Percentiles rank a stretch among this genome's conserved stretches.
These are phyloP conservation scores for Lepidium africanum DNA, from an alignment of 345 rosid species.

Conservation along the genomic window DNA sequence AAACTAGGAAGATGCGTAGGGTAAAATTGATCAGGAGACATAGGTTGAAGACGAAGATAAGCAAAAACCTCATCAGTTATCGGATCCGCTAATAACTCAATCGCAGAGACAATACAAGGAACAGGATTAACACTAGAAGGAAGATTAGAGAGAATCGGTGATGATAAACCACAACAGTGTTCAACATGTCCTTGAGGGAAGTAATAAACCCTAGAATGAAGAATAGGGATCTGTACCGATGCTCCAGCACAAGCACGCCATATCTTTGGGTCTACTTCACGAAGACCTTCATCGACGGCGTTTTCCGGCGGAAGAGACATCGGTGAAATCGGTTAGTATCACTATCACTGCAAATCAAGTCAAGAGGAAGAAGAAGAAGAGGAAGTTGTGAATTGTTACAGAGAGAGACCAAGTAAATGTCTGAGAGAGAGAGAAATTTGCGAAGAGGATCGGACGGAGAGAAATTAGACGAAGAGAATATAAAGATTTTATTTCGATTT, in stretches of 20 bases:
- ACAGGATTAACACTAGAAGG: slow-evolving; percentile 28
- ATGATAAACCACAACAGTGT: slow-evolving; percentile 35
- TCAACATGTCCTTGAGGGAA: slow-evolving; percentile 86
- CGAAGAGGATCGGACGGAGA: not conserved
- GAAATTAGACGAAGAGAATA: not conserved
- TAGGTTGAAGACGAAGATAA: slow-evolving; percentile 36
- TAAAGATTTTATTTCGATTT: not conserved
- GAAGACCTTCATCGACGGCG: slow-evolving; percentile 15
- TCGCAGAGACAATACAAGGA: slow-evolving; percentile 43
- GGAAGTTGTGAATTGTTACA: slow-evolving; percentile 7
- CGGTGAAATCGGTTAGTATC: slow-evolving; percentile 11
- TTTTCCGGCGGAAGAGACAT: slow-evolving; percentile 30
- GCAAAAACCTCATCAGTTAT: slow-evolving; percentile 72
- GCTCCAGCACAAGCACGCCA: slow-evolving; percentile 88
- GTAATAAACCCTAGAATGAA: slow-evolving; percentile 68
- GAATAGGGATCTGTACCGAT: slow-evolving; percentile 47
- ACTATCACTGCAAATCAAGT: not conserved
- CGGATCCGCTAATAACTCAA: slow-evolving; percentile 57
- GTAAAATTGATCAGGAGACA: not conserved
- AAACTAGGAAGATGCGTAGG: slow-evolving; percentile 11
- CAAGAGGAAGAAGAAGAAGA: not conserved
- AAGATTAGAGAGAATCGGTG: slow-evolving; percentile 14
- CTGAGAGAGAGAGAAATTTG: not conserved
- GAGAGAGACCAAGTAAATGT: slow-evolving; percentile 10
- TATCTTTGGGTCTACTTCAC: slow-evolving; percentile 48